These are phyloP conservation scores for Coffea humblotiana DNA, from an alignment of 305 asterid species.

Conservation along the genomic window DNA sequence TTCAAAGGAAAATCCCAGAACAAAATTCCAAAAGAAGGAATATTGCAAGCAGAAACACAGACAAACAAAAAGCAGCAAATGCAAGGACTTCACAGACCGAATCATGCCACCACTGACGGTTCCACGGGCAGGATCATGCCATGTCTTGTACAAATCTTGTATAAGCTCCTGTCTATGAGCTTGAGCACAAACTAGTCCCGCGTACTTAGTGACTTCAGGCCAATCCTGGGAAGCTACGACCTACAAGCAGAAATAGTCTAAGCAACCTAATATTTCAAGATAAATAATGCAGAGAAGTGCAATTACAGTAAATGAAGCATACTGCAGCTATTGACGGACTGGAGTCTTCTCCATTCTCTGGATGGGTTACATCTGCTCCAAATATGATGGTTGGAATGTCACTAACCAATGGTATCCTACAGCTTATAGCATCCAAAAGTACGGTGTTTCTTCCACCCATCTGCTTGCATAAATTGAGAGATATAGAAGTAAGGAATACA, in stretches of 20 bases:
- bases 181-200: conserved; percentile 96
- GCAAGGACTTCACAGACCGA: conserved; percentile 44
- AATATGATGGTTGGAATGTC: conserved; percentile 97
- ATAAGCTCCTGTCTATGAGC: conserved; percentile 97
- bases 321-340: conserved; percentile 99
- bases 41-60: not conserved
- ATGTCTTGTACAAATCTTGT: conserved; percentile 93
- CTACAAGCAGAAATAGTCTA: conserved; percentile 34
- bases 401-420: conserved; percentile 91
- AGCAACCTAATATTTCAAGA: conserved; percentile 14
- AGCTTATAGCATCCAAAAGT: conserved; percentile 90
- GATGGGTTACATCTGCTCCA: conserved; percentile 99
- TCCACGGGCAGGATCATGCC: conserved; percentile 96
- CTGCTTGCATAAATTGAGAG: conserved; percentile 34
- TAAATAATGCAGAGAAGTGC: not conserved
- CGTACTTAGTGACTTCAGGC: conserved; percentile 99
- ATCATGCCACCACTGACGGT: conserved; percentile 98
- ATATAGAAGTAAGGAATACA: not conserved
- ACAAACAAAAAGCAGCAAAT: no score
- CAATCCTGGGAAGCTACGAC: conserved; percentile 99
- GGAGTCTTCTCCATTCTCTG: conserved; percentile 95
- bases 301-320: conserved; percentile 21
- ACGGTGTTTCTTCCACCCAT: conserved; percentile 99
- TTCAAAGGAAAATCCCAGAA: not conserved
- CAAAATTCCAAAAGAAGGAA: not conserved